Evolutionary conservation across 768 basidiomycete genomes (phyloP).

Genomic region (Auriscalpium orientale): DNA sequence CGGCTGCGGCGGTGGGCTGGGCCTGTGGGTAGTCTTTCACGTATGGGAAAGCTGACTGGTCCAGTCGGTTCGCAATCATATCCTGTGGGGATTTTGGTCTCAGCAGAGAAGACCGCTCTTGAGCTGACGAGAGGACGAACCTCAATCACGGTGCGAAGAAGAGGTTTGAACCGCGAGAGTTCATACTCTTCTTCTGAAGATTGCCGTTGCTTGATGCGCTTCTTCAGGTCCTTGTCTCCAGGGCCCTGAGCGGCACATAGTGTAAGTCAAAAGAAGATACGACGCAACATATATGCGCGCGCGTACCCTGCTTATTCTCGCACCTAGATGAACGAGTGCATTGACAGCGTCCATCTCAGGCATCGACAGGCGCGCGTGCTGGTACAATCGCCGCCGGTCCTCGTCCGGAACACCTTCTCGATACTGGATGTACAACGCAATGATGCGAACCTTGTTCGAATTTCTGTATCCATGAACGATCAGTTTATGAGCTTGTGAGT

Average conservation of each 20-base stretch:
- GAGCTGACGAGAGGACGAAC: conserved; percentile 31
- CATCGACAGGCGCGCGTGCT: conserved; percentile 83
- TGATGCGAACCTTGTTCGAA: conserved; percentile 89
- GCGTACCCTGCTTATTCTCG: conserved; percentile 74
- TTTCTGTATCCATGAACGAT: conserved; percentile 41
- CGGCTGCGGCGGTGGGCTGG: conserved; percentile 39
- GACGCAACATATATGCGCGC: background rate
- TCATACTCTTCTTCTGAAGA: conserved; percentile 90
- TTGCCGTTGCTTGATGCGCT: conserved; percentile 72
- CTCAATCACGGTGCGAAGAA: conserved; percentile 75
- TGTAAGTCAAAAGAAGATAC: background rate
- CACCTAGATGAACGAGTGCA: conserved; percentile 74
- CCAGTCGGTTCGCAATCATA: conserved; percentile 70
- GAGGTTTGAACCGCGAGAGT: conserved; percentile 87
- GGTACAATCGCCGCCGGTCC: conserved; percentile 88
- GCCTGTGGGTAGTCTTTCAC: conserved; percentile 70
- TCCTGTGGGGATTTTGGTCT: conserved; percentile 44
- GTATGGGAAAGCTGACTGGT: conserved; percentile 79
- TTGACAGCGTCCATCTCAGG: conserved; percentile 93
- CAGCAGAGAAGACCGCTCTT: background rate
- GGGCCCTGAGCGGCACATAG: conserved; percentile 41
- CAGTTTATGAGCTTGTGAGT: background rate
- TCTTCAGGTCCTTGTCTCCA: conserved; percentile 71
- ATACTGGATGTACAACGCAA: conserved; percentile 89
- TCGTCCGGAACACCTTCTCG: conserved; percentile 99